These are phyloP conservation scores for Fusarium robinianum DNA, from an alignment of 2,329 filamentous ascomycete species.

Conservation along the genomic window DNA sequence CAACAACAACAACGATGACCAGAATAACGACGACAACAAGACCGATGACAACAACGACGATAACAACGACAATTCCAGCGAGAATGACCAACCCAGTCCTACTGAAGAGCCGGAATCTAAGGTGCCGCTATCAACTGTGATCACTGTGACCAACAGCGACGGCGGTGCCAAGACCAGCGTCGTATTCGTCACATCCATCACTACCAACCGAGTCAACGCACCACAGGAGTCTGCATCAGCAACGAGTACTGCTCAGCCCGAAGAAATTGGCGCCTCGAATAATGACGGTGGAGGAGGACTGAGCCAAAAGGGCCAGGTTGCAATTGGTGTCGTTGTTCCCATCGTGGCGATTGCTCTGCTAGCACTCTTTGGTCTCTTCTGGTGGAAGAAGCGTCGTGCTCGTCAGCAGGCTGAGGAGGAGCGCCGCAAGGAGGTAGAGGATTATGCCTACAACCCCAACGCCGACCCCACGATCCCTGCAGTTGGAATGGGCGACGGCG, in stretches of 20 bases:
- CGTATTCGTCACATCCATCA: constrained; percentile 37
- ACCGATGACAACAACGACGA: constrained; percentile 9
- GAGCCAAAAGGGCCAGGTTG: constrained; percentile 71
- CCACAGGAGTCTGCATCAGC: constrained; percentile 25
- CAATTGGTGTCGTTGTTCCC: constrained; percentile 91
- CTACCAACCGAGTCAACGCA: constrained; percentile 20
- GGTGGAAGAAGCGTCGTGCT: constrained; percentile 88
- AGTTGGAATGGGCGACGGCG: constrained; percentile 54
- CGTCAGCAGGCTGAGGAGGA: constrained; percentile 84
- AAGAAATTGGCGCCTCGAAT: constrained; percentile 34
- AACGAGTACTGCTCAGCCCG: constrained; percentile 36
- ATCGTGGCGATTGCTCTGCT: constrained; percentile 86
- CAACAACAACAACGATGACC: constrained; percentile 7
- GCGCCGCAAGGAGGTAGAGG: constrained; percentile 92
- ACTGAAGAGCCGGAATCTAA: constrained; percentile 18
- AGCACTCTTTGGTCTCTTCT: constrained; percentile 74
- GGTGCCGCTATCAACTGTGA: constrained; percentile 26
- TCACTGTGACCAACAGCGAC: constrained; percentile 34
- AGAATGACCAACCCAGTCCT: constrained; percentile 15
- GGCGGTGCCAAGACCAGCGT: constrained; percentile 30
- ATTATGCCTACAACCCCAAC: constrained; percentile 98
- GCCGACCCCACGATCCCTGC: constrained; percentile 77
- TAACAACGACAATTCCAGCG: constrained; percentile 9
- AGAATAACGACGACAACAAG: constrained; percentile 18
- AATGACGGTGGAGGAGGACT: constrained; percentile 49